These are phyloP conservation scores for Vigna hirtella DNA, from an alignment of 306 rosid species.

Conservation along the genomic window DNA sequence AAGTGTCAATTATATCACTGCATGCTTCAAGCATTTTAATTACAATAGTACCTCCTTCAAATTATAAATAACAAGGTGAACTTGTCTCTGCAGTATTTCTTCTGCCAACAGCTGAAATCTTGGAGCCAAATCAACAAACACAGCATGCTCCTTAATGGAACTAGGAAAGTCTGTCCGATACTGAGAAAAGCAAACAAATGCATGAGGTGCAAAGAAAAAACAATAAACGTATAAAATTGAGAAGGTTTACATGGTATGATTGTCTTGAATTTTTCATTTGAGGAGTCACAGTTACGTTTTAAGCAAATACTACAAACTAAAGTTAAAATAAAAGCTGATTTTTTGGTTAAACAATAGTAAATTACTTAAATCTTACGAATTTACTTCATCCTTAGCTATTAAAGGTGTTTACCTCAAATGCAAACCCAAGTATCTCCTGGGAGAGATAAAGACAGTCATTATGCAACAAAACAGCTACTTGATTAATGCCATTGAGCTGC, in stretches of 20 bases:
- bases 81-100: slow-evolving; percentile 83
- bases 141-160: slow-evolving; percentile 85
- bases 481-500: slow-evolving; percentile 91
- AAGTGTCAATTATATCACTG: slow-evolving; percentile 7
- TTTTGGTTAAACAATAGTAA: neutral
- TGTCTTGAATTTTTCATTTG: slow-evolving; percentile 25
- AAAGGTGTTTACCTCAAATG: slow-evolving; percentile 79
- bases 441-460: slow-evolving; percentile 92
- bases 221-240: slow-evolving; percentile 7
- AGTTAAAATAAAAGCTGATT: neutral
- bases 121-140: slow-evolving; percentile 93
- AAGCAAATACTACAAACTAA: slow-evolving; percentile 19
- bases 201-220: slow-evolving; percentile 44
- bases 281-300: slow-evolving; percentile 23
- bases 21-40: slow-evolving; percentile 43
- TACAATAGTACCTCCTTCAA: slow-evolving; percentile 76
- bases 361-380: slow-evolving; percentile 24
- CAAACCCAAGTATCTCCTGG: slow-evolving; percentile 90
- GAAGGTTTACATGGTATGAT: slow-evolving; percentile 21
- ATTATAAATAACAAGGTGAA: slow-evolving; percentile 74
- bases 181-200: slow-evolving; percentile 56
- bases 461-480: slow-evolving; percentile 85
- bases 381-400: slow-evolving; percentile 17
- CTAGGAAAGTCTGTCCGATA: slow-evolving; percentile 85
- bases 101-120: slow-evolving; percentile 88